phyloP scores from a whole-genome alignment of 2,329 filamentous ascomycete species.

The Aureobasidium sp. region DNA sequence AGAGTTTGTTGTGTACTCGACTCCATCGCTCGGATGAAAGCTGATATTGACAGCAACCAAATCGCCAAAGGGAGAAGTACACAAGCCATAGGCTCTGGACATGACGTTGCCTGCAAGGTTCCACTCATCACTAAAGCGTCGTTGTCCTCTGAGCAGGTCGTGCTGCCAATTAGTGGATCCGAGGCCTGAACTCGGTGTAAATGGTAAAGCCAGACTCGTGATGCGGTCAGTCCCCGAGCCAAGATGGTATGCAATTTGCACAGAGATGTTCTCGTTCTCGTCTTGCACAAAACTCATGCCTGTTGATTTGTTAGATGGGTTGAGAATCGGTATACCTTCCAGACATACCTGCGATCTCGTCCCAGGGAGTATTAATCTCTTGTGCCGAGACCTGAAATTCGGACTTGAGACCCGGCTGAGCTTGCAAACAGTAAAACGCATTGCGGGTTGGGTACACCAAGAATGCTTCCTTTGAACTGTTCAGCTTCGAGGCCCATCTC shows the following conservation, averaged over 20 bases:
- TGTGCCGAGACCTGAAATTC: conserved; percentile 18
- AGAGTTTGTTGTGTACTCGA: conserved; percentile 46
- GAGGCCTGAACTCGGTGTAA: background rate
- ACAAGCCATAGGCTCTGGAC: conserved; percentile 48
- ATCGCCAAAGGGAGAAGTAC: conserved; percentile 38
- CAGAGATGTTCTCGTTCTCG: conserved; percentile 14
- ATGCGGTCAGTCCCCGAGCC: conserved; percentile 29
- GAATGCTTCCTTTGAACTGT: background rate
- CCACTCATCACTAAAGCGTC: conserved; percentile 41
- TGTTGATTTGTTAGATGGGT: background rate
- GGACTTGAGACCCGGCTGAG: background rate
- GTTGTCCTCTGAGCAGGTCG: conserved; percentile 30
- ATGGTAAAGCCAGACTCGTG: conserved; percentile 23
- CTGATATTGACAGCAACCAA: conserved; percentile 43
- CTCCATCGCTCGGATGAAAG: conserved; percentile 48
- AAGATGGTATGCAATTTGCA: conserved; percentile 32
- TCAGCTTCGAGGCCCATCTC: conserved; percentile 16
- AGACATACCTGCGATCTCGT: conserved; percentile 29
- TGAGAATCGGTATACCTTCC: background rate
- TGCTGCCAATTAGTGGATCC: conserved; percentile 31
- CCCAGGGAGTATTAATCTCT: conserved; percentile 36
- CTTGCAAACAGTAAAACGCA: background rate
- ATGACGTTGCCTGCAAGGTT: conserved; percentile 42
- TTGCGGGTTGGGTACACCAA: conserved; percentile 5
- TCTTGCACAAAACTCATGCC: conserved; percentile 26